These are phyloP conservation scores for Quercus suber DNA, from an alignment of 306 rosid species.

Conservation along the genomic window DNA sequence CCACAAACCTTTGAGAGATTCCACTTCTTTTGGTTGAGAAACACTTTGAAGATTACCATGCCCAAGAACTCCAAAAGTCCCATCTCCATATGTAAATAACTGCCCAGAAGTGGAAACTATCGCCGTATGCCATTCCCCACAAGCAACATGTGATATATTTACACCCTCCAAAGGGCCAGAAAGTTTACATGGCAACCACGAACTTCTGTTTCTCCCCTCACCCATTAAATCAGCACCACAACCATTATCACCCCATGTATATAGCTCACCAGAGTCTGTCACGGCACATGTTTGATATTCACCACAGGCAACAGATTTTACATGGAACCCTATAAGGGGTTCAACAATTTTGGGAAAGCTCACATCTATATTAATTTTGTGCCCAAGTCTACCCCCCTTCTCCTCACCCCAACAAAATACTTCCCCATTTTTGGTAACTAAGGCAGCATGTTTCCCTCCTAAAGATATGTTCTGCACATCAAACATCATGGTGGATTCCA, in stretches of 20 bases:
- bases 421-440: constrained; percentile 82
- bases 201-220: constrained; percentile 40
- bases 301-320: constrained; percentile 59
- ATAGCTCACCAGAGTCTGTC: constrained; percentile 64
- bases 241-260: constrained; percentile 69
- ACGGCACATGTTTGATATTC: constrained; percentile 82
- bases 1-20: constrained; percentile 54
- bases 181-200: constrained; percentile 68
- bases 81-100: constrained; percentile 81
- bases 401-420: constrained; percentile 88
- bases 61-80: constrained; percentile 86
- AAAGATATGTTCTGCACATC: constrained; percentile 63
- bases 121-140: constrained; percentile 94
- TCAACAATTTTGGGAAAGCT: constrained; percentile 68
- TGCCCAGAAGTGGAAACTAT: constrained; percentile 61
- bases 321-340: constrained; percentile 48
- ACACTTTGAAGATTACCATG: constrained; percentile 57
- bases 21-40: constrained; percentile 74
- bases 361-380: constrained; percentile 54
- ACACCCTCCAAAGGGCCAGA: constrained; percentile 56
- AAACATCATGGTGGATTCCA: constrained; percentile 63
- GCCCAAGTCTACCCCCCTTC: constrained; percentile 69
- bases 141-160: constrained; percentile 46
- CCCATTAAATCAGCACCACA: constrained; percentile 38
- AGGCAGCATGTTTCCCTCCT: constrained; percentile 81